These are phyloP conservation scores for Debaryomyces nepalensis DNA, from an alignment of 1,139 yeast genomes.

Conservation along the genomic window DNA sequence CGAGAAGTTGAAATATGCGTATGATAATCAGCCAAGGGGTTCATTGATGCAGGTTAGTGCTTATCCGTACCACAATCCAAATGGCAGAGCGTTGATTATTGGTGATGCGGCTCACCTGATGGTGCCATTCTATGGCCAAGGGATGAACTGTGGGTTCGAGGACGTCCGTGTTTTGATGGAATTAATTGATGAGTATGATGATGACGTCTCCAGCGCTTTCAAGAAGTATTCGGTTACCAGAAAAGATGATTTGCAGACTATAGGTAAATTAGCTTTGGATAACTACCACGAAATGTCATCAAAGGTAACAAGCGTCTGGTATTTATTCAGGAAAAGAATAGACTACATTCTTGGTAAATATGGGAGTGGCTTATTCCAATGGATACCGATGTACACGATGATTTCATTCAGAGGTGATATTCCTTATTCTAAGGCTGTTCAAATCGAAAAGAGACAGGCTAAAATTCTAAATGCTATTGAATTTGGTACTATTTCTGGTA, in stretches of 20 bases:
- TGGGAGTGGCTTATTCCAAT: conserved; percentile 52
- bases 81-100: conserved; percentile 67
- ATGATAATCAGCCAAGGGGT: conserved; percentile 70
- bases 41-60: conserved; percentile 71
- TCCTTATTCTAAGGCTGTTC: conserved; percentile 71
- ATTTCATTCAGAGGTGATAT: conserved; percentile 87
- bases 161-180: conserved; percentile 74
- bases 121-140: conserved; percentile 98
- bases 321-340: conserved; percentile 65
- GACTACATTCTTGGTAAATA: conserved; percentile 67
- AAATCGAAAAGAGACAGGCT: conserved; percentile 55
- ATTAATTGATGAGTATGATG: conserved; percentile 49
- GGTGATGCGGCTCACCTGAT: conserved; percentile 97
- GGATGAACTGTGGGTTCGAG: conserved; percentile 96
- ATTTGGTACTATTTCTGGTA: conserved; percentile 20
- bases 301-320: conserved; percentile 69
- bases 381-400: conserved; percentile 94
- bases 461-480: conserved; percentile 35
- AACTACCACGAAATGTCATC: conserved; percentile 90
- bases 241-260: conserved; percentile 71
- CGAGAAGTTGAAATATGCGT: conserved; percentile 55
- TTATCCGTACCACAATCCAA: conserved; percentile 66
- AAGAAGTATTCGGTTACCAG: conserved; percentile 59
- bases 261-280: conserved; percentile 75
- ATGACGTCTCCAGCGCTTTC: conserved; percentile 57